These are phyloP conservation scores for Apiotrichum siamense DNA, from an alignment of 1,284 basidiomycete genomes.

Conservation along the genomic window DNA sequence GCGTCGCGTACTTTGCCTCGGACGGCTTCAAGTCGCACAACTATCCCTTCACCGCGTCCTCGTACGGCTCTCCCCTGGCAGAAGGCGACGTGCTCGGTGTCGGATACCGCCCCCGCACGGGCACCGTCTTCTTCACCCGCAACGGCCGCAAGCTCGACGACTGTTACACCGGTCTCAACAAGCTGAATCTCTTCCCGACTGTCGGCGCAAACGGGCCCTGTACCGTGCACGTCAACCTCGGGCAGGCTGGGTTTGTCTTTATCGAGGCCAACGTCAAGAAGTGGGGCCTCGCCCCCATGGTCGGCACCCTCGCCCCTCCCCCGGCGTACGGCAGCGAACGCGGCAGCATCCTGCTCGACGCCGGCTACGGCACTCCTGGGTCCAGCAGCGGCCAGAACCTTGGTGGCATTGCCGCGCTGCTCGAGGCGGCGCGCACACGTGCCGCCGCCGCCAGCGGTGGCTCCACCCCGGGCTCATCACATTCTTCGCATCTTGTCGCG, in stretches of 20 bases:
- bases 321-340: constrained; percentile 92
- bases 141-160: constrained; percentile 94
- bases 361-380: constrained; percentile 54
- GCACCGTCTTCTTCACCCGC: constrained; percentile 94
- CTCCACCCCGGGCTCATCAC: not conserved
- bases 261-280: constrained; percentile 99
- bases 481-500: constrained; percentile 3
- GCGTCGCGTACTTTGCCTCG: constrained; percentile 87
- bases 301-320: constrained; percentile 88
- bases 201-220: constrained; percentile 90
- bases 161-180: constrained; percentile 78
- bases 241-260: constrained; percentile 92
- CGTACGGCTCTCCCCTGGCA: constrained; percentile 77
- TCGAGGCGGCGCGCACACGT: constrained; percentile 39
- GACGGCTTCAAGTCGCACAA: constrained; percentile 97
- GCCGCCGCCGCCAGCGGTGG: constrained; percentile 4
- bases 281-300: constrained; percentile 92
- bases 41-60: constrained; percentile 83
- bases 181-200: constrained; percentile 89
- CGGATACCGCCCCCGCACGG: constrained; percentile 85
- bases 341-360: constrained; percentile 86
- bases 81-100: constrained; percentile 93
- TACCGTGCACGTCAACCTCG: constrained; percentile 89
- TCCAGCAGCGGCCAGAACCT: constrained; percentile 16
- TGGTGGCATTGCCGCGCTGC: constrained; percentile 26